Evolutionary conservation across 257 asterid genomes (phyloP).

Genomic region (Voacanga thouarsii): DNA sequence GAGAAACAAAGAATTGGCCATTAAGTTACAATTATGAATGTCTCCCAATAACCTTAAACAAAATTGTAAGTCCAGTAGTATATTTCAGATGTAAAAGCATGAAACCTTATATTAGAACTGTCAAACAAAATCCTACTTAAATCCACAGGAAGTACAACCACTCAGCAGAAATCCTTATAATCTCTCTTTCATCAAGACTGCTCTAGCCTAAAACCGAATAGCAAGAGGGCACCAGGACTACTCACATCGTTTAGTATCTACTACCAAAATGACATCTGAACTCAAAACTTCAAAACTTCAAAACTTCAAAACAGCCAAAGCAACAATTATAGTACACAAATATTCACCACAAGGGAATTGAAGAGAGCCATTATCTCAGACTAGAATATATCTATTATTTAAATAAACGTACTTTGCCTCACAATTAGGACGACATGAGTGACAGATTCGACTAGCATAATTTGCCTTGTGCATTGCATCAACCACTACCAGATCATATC

Average conservation of each 20-base stretch:
- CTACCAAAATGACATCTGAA: background rate
- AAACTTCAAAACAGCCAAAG: background rate
- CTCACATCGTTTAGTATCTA: background rate
- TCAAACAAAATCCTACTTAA: background rate
- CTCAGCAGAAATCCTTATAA: background rate
- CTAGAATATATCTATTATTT: background rate
- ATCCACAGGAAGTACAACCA: background rate
- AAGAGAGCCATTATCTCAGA: background rate
- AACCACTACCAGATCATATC: conserved; percentile 93
- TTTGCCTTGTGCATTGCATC: conserved; percentile 99
- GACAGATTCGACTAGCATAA: conserved; percentile 98
- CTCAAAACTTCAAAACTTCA: background rate
- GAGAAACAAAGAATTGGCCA: background rate
- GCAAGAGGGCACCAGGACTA: background rate
- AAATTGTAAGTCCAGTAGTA: background rate
- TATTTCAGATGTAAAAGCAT: background rate
- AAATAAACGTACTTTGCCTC: conserved; percentile 83
- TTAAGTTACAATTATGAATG: background rate
- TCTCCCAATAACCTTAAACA: background rate
- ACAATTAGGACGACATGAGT: conserved; percentile 96
- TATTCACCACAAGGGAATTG: background rate
- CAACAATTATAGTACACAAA: background rate
- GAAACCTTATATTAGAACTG: background rate
- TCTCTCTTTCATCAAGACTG: background rate
- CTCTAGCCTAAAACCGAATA: background rate